Evolutionary conservation across 495 filamentous ascomycete genomes (phyloP), one percentile per base, ranked within the genome.

Genomic region (Cercophora scortea): DNA sequence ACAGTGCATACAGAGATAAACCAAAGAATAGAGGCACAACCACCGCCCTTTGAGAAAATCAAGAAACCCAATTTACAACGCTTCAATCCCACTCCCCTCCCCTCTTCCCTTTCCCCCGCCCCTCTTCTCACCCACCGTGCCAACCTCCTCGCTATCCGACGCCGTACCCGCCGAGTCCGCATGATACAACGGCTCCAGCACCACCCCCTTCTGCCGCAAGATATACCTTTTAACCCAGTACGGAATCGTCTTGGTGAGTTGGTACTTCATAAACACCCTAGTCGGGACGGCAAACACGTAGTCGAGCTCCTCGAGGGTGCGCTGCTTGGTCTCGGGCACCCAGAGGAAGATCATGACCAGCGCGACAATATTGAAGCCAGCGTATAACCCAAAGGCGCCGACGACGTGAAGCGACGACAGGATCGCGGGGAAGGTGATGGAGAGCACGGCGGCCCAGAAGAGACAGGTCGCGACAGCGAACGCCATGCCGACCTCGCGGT

Each of bases 221-320:
- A 92, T 66, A 53, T 80, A 87, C 32, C 81, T 73, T 63, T 82
- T 83, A 62, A 87, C 59, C 77, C 81, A 91, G 70, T 78, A 92
- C 1, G 77, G 77, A n/a, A 88, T 68, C 4, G 72, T 79, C 55
- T 80, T 74, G 48, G 64, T 77, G 33, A 81, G 35, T 67, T 95
- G 86, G 61, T 89, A 88, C 33, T 54, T 54, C 62, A 78, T 78
- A 63, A 88, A 85, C 32, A 73, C 74, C 41, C 75, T 60, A 16
- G 79, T 85, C 0, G 85, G 84, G 11, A 89, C 85, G 8, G 82
- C 86, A 55, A 89, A 94, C 50, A 94, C 80, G 62, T 90, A 90
- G 67, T 94, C 88, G 40, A 94, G 72, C 63, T 94, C 89, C 65
- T 94, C 88, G 8, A 85, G 71, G 4, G 80, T 82, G 15, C 77